These are phyloP conservation scores for Conticribra guillardii DNA, from an alignment of 108 stramenopile species.

Conservation along the genomic window DNA sequence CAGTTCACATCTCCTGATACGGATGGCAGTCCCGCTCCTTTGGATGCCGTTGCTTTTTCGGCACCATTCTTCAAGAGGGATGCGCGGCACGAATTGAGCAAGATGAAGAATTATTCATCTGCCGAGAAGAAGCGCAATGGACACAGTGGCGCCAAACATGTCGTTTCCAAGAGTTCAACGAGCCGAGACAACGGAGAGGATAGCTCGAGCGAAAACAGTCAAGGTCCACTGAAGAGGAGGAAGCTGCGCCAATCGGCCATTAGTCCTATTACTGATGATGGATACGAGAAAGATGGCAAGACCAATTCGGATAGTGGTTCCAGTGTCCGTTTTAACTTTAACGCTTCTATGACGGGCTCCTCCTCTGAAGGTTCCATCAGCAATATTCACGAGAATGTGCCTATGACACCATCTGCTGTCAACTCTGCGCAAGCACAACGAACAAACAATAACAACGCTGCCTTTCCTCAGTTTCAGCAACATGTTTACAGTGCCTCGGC, in stretches of 20 bases:
- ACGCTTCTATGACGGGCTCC: too few species aligned
- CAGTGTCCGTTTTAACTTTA: too few species aligned
- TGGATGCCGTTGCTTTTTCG: background rate
- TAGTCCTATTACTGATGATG: background rate
- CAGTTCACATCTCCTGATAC: background rate
- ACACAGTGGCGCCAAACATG: background rate
- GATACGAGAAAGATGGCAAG: background rate
- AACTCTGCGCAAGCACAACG: too few species aligned
- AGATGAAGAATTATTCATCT: background rate
- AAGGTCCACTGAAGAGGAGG: background rate
- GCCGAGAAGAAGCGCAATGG: background rate
- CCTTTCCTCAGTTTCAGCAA: too few species aligned
- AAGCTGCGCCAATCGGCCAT: background rate
- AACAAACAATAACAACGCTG: too few species aligned
- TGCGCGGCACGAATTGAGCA: background rate
- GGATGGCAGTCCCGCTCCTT: background rate
- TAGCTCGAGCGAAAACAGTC: background rate
- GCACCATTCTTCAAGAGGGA: background rate
- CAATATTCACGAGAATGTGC: too few species aligned
- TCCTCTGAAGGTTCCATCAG: too few species aligned
- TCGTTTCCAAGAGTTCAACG: background rate
- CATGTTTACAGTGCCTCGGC: too few species aligned
- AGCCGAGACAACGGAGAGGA: background rate
- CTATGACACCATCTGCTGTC: too few species aligned
- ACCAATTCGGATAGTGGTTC: too few species aligned